These are phyloP conservation scores for Aspergillus diversus DNA, from an alignment of 495 filamentous ascomycete species.

Conservation along the genomic window DNA sequence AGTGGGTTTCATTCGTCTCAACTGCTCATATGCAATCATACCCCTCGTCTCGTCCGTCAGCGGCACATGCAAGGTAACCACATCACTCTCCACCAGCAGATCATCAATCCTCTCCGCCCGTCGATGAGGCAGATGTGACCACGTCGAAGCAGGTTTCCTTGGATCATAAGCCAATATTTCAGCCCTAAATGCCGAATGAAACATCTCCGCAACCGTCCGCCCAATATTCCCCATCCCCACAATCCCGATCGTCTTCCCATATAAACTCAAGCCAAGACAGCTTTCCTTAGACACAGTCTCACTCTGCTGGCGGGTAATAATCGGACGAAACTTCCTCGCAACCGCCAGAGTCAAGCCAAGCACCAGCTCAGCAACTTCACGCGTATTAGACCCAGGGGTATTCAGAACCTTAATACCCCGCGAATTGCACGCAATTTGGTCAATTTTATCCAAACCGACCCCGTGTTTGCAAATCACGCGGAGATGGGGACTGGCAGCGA, in stretches of 20 bases:
- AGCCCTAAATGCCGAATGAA: conserved; percentile 35
- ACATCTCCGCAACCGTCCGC: conserved; percentile 37
- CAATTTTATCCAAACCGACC: conserved; percentile 57
- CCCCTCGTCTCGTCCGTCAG: conserved; percentile 44
- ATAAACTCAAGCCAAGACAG: conserved; percentile 35
- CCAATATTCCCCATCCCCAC: conserved; percentile 49
- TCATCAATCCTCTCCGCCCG: conserved; percentile 34
- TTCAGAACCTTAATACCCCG: conserved; percentile 53
- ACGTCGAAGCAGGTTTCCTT: conserved; percentile 31
- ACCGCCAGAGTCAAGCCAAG: conserved; percentile 36
- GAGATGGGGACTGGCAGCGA: conserved; percentile 33
- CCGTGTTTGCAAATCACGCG: conserved; percentile 44
- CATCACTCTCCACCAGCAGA: conserved; percentile 33
- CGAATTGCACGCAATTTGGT: conserved; percentile 50
- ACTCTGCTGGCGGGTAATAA: conserved; percentile 33
- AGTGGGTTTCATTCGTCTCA: conserved; percentile 51
- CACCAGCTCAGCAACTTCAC: conserved; percentile 40
- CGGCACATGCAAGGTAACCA: conserved; percentile 41
- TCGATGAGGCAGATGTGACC: conserved; percentile 35
- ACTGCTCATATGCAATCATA: conserved; percentile 51
- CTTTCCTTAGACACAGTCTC: conserved; percentile 35
- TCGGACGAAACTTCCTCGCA: conserved; percentile 35
- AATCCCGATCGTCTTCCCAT: conserved; percentile 38
- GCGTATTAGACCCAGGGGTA: conserved; percentile 50
- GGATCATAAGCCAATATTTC: conserved; percentile 38